Evolutionary conservation across 495 filamentous ascomycete genomes (phyloP).

Genomic region (Neurospora sp.): DNA sequence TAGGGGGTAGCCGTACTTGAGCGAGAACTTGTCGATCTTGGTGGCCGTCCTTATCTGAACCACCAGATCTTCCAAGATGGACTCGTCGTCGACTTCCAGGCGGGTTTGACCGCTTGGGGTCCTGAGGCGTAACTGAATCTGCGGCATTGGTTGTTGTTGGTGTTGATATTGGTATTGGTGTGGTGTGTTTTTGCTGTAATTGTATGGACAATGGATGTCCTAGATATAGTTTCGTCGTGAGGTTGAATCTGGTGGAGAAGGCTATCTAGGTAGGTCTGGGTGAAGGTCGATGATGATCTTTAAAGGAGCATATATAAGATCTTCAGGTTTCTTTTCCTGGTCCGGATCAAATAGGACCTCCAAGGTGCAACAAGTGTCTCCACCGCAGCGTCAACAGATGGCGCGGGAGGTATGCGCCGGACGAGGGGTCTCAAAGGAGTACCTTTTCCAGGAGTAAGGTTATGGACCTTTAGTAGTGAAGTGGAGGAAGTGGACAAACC

Average conservation of each 20-base stretch:
- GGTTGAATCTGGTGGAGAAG: background rate
- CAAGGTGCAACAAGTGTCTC: no score
- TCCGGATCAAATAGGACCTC: background rate
- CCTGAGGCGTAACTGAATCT: conserved; percentile 30
- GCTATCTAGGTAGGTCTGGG: no score
- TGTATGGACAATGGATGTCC: background rate
- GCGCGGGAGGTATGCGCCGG: background rate
- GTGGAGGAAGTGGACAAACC: background rate
- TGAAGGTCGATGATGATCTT: no score
- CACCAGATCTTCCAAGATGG: conserved; percentile 48
- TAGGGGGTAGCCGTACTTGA: conserved; percentile 84
- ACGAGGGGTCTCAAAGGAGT: background rate
- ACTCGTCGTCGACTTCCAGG: conserved; percentile 52
- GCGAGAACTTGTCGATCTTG: conserved; percentile 45
- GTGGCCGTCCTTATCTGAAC: conserved; percentile 25
- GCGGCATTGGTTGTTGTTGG: background rate
- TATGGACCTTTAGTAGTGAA: background rate
- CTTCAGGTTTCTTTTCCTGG: background rate
- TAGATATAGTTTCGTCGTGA: background rate
- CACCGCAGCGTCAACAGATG: background rate
- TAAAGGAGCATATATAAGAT: background rate
- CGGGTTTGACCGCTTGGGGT: conserved; percentile 32
- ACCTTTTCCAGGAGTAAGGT: background rate
- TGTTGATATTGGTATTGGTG: background rate
- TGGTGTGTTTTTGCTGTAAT: background rate